Evolutionary conservation across 2,329 filamentous ascomycete species (phyloP).

Genomic region (Polychaeton citri): DNA sequence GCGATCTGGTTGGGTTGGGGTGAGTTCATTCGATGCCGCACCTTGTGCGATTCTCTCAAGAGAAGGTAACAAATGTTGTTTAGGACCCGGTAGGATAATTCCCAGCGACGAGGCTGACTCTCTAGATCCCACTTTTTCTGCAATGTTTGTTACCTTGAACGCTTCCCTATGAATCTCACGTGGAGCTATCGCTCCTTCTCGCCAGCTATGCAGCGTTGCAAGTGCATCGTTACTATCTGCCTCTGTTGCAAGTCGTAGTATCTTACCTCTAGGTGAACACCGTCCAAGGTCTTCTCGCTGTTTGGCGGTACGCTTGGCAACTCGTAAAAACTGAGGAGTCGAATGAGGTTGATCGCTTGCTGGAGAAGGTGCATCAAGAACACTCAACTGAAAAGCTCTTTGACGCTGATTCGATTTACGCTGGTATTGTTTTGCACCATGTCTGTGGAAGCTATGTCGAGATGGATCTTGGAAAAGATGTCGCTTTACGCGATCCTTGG

Average conservation of each 20-base stretch:
- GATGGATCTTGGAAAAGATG: background rate
- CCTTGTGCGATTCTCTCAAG: no score
- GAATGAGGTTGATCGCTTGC: constrained; percentile 19
- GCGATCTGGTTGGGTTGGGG: no score
- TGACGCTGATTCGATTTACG: constrained; percentile 1
- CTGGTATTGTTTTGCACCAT: background rate
- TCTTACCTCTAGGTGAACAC: constrained; percentile 38
- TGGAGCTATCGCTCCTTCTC: constrained; percentile 27
- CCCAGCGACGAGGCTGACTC: no score
- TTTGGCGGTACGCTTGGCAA: constrained; percentile 41
- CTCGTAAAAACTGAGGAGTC: constrained; percentile 38
- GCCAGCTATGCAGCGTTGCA: constrained; percentile 37
- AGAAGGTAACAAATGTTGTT: no score
- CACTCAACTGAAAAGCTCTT: constrained; percentile 27
- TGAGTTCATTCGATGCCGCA: no score
- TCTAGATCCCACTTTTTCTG: no score
- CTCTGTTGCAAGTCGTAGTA: constrained; percentile 37
- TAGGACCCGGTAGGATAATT: no score
- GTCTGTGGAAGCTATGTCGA: background rate
- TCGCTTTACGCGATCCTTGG: background rate
- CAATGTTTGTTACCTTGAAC: no score
- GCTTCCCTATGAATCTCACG: no score
- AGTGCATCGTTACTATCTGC: constrained; percentile 44
- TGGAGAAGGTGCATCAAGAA: constrained; percentile 33
- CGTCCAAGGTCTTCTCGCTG: constrained; percentile 35